Base-by-base conservation (phyloP, 2,329 filamentous ascomycete species). In the Epichloe coenophiala region DNA sequence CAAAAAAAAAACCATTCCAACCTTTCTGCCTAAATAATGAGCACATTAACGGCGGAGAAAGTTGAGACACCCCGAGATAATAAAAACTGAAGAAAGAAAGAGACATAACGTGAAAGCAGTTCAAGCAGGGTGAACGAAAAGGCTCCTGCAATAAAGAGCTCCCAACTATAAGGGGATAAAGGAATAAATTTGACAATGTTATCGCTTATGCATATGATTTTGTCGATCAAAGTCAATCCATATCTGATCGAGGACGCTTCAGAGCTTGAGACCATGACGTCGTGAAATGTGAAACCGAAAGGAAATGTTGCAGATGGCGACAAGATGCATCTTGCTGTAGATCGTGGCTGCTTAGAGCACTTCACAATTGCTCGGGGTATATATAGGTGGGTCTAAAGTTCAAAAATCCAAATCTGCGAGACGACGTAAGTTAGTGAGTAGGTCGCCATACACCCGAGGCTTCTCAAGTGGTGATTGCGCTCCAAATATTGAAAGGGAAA, bases 371-470 rank as follows among this genome's bases (percentile, higher is more conserved):
- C 54, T 57, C 47, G 62, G 60, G 27, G 37, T 12, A 31, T n/a
- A n/a, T n/a, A n/a, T n/a, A 40, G n/a, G 45, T 62, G 60, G 27
- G 46, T 61, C 59, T 66, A 68, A 58, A 59, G 54, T 50, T 68
- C 63, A 60, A 72, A 65, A 57, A 75, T 66, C 72, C 72, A 75
- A 62, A 76, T 68, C 73, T 75, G 57, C 7, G 44, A 45, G 31
- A 37, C 12, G n/a, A 44, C 11, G 23, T n/a, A 33, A 42, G 57
- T 70, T 58, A 67, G 59, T 23, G n/a, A 31, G 11, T 33, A 33
- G 9, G n/a, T 11, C 39, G 19, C n/a, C n/a, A 41, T 12, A 21
- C n/a, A 42, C 9, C 4, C 17, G 13, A 42, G 15, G 19, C 3
- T 15, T 31, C 8, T 11, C 11, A 11, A 31, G 31, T 4, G 9